These are phyloP conservation scores for Eucalyptus shirleyi DNA, from an alignment of 345 rosid species.

Conservation along the genomic window DNA sequence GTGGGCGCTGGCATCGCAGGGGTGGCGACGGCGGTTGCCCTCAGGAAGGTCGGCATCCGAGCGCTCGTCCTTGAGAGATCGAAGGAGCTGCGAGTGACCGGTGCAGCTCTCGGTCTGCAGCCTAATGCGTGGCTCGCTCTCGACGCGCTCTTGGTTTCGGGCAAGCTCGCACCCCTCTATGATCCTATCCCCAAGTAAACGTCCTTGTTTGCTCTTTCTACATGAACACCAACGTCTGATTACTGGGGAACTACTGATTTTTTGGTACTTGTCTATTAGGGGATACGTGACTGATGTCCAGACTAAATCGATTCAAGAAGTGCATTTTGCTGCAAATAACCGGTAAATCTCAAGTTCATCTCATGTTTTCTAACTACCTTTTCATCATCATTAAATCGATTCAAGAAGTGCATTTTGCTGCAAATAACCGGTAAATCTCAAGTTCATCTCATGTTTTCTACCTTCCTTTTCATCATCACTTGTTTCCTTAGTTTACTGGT, in stretches of 20 bases:
- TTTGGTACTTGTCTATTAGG: background rate
- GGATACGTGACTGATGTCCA: conserved; percentile 1
- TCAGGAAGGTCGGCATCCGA: conserved; percentile 13
- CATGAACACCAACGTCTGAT: background rate
- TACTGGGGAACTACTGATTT: background rate
- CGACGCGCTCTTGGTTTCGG: conserved; percentile 23
- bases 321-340: background rate
- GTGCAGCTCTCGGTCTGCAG: conserved; percentile 8
- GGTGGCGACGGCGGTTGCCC: conserved; percentile 18
- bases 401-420: background rate
- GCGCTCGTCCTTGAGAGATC: conserved; percentile 18
- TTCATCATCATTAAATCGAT: background rate
- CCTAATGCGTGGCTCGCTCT: conserved; percentile 30
- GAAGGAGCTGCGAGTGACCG: conserved; percentile 5
- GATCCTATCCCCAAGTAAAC: background rate
- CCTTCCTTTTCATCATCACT: background rate
- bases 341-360: background rate
- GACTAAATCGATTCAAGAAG: background rate
- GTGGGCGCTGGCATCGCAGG: conserved; percentile 16
- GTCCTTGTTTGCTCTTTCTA: background rate
- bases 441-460: background rate
- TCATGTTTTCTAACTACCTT: background rate
- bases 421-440: background rate
- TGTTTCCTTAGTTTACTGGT: background rate
- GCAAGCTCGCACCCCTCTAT: conserved; percentile 14